phyloP scores from a whole-genome alignment of 768 basidiomycete genomes.

The Clathrus columnatus region DNA sequence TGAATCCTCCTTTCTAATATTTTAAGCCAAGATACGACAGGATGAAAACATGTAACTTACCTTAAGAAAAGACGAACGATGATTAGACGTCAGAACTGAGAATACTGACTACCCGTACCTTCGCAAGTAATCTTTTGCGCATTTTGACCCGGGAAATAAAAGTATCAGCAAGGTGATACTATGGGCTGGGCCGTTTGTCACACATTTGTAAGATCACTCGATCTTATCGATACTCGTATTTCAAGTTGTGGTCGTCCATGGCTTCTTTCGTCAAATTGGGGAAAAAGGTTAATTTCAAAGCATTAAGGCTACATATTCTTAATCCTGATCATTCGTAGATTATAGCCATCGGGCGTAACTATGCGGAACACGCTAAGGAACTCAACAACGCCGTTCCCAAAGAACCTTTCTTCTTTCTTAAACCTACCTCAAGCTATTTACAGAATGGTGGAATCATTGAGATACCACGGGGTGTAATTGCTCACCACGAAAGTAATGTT shows the following conservation, averaged over 20 bases:
- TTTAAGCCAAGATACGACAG: too few species aligned
- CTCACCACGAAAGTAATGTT: conserved; percentile 80
- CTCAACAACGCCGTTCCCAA: conserved; percentile 80
- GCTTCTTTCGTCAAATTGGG: conserved; percentile 36
- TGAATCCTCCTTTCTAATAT: too few species aligned
- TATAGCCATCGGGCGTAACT: conserved; percentile 94
- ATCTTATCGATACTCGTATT: too few species aligned
- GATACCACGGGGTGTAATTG: conserved; percentile 73
- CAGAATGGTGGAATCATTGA: conserved; percentile 70
- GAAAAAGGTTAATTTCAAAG: conserved; percentile 31
- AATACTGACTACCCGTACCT: too few species aligned
- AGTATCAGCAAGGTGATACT: too few species aligned
- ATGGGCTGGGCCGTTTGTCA: too few species aligned
- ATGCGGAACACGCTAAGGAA: conserved; percentile 86
- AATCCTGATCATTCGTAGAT: conserved; percentile 43
- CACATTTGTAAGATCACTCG: too few species aligned
- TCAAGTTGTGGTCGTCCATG: conserved; percentile 2
- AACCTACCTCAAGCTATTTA: conserved; percentile 89
- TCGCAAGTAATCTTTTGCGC: too few species aligned
- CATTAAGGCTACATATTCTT: neutral
- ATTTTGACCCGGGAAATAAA: too few species aligned
- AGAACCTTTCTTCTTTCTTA: conserved; percentile 98
- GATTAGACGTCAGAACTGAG: too few species aligned
- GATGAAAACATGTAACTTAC: too few species aligned
- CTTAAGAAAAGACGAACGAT: too few species aligned